A percentile compares a stretch with the other conserved stretches of the same genome.
phyloP scores from a whole-genome alignment of 441 rosid species.

The Mallotus japonicus region DNA sequence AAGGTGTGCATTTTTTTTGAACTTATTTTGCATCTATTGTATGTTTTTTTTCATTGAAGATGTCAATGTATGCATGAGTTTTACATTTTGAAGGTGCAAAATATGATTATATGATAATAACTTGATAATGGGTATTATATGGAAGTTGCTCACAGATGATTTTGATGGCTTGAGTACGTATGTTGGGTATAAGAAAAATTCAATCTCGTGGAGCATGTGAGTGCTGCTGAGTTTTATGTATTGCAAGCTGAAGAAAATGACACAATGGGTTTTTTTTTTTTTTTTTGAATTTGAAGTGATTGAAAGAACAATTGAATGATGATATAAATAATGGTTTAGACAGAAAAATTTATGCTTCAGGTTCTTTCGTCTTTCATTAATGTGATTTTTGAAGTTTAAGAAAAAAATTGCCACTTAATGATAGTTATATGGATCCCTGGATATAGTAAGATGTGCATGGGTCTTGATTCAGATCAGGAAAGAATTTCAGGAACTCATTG shows the following conservation, averaged over 20 bases:
- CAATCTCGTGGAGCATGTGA: not conserved
- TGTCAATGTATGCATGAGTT: not conserved
- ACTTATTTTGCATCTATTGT: not conserved
- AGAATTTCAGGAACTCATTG: too few species aligned
- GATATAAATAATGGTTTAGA: not conserved
- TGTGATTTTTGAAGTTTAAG: not conserved
- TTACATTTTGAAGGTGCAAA: not conserved
- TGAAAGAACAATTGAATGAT: not conserved
- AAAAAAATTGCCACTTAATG: not conserved
- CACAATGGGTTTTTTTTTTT: too few species aligned
- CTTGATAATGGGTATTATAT: not conserved
- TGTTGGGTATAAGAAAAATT: not conserved
- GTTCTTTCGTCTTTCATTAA: not conserved
- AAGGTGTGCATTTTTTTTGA: constrained; percentile 29
- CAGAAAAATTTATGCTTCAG: not conserved
- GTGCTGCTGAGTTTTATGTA: not conserved
- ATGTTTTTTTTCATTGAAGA: not conserved
- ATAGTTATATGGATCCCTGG: not conserved
- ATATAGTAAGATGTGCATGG: not conserved
- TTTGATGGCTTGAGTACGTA: not conserved
- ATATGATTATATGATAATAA: not conserved
- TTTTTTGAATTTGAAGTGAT: not conserved
- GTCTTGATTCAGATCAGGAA: too few species aligned
- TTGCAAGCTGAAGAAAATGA: not conserved
- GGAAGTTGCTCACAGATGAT: not conserved